phyloP scores from a whole-genome alignment of 129 eudicot genomes.

The Flaveria linearis region DNA sequence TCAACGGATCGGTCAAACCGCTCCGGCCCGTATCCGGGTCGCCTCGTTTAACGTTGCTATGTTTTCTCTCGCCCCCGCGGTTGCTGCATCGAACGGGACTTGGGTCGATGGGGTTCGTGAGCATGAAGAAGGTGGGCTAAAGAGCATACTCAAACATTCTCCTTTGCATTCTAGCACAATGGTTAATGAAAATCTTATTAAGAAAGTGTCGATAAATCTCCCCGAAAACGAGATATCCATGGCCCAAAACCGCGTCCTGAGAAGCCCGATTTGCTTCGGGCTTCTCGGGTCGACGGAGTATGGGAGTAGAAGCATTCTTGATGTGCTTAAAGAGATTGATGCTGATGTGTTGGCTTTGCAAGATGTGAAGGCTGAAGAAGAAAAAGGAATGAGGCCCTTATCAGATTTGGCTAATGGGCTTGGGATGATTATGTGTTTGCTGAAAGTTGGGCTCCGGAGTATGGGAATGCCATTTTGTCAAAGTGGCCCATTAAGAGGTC shows the following conservation, averaged over 20 bases:
- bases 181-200: constrained; percentile 23
- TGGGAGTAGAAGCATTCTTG: constrained; percentile 58
- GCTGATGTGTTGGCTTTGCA: constrained; percentile 90
- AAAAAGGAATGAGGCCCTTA: constrained; percentile 69
- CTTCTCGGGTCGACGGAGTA: constrained; percentile 57
- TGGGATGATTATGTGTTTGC: constrained; percentile 93
- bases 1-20: constrained; percentile 25
- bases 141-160: constrained; percentile 73
- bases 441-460: constrained; percentile 98
- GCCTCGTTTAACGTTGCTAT: constrained; percentile 89
- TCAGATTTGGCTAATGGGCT: constrained; percentile 80
- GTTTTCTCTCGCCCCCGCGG: constrained; percentile 83
- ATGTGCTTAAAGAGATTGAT: constrained; percentile 84
- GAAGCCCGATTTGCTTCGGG: constrained; percentile 82
- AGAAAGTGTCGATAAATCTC: constrained; percentile 73
- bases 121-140: constrained; percentile 39
- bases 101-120: constrained; percentile 45
- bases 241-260: constrained; percentile 62
- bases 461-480: constrained; percentile 85
- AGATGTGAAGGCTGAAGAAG: constrained; percentile 95
- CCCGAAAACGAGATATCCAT: constrained; percentile 89
- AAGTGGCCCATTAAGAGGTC: constrained; percentile 87
- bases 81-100: constrained; percentile 49
- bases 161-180: constrained; percentile 44
- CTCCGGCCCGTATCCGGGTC: constrained; percentile 52